Base-by-base conservation (phyloP, 1,284 basidiomycete species). In the Rhodotorula sp. region DNA sequence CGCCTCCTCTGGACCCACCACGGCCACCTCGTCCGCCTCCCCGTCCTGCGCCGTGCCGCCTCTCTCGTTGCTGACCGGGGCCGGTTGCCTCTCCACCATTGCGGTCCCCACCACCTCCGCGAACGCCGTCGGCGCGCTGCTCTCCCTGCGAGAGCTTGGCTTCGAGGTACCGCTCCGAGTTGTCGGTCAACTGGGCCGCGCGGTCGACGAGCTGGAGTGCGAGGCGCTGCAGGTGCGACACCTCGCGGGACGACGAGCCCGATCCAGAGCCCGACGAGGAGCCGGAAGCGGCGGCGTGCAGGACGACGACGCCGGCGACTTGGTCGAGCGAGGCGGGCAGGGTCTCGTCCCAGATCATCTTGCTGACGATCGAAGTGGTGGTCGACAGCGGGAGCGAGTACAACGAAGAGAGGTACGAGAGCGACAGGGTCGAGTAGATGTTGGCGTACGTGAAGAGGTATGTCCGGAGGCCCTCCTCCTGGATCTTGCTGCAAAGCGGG, bases 281-380 rank as follows among this genome's bases (percentile, higher is more conserved):
- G n/a, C 29, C 29, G 48, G 29, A 29, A 29, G 49, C 61, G 66
- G 93, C 87, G 66, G 91, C 89, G 81, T 96, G 91, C 85, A 97
- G 93, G 62, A 95, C 89, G 65, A 95, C 89, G 59, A 95, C 92
- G 67, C 89, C 87, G 65, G 89, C 88, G 26, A 91, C 89, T 81
- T 92, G 92, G 81, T 99, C 97, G 69, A 99, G 85, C 47, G 93
- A 95, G 1, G 96, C 97, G 26, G 67, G 31, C 21, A 99, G 85
- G 81, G 98, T 95, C 81, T 98, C 97, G 79, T 88, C 93, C 93
- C 95, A 98, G 80, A 99, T 97, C 97, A 99, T 98, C 83, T 94
- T 93, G 60, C 92, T 95, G 61, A 98, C 91, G 78, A 97, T 89
- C 34, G 94, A 95, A 8, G 91, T 93, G 14, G 97, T 93, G 20